A percentile compares a stretch with the other conserved stretches of the same genome.
These are phyloP conservation scores for Yueomyces sp. DNA, from an alignment of 805 yeast genomes.

Conservation along the genomic window DNA sequence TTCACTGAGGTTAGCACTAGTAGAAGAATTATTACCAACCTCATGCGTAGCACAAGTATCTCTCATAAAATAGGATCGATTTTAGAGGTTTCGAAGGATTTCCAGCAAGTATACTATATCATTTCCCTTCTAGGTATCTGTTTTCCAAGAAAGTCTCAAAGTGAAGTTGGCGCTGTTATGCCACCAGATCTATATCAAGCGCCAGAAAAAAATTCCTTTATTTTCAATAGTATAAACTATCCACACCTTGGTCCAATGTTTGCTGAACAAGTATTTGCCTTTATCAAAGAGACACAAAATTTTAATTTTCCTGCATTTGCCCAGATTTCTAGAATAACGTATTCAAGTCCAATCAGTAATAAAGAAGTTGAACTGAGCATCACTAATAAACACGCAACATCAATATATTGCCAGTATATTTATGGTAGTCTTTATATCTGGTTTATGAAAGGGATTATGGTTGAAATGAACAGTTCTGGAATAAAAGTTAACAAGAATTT, in stretches of 20 bases:
- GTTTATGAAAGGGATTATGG: constrained; percentile 6
- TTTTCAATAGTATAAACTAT: constrained; percentile 8
- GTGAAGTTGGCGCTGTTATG: constrained; percentile 4
- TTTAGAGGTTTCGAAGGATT: constrained; percentile 7
- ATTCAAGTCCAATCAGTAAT: neutral
- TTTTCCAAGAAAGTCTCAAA: constrained; percentile 7
- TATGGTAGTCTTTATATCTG: constrained; percentile 8
- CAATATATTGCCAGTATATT: constrained; percentile 4
- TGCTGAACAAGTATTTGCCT: constrained; percentile 4
- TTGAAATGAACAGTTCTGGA: constrained; percentile 8
- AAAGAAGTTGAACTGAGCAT: neutral
- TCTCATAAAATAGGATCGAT: constrained; percentile 5
- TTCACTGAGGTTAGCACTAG: constrained; percentile 3
- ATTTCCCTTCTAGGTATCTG: constrained; percentile 9
- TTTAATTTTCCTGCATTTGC: neutral
- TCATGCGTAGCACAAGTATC: constrained; percentile 5
- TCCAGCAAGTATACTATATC: constrained; percentile 11
- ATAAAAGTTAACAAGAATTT: constrained; percentile 4
- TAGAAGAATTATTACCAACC: constrained; percentile 4
- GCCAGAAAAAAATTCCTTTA: constrained; percentile 2
- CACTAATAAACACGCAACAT: no score
- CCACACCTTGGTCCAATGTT: constrained; percentile 9
- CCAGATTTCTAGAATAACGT: neutral
- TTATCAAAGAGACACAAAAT: constrained; percentile 5
- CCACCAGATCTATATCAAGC: constrained; percentile 11